Evolutionary conservation across 306 rosid species (phyloP), one percentile per base, ranked within the genome.

Genomic region (Trichosanthes cucumerina): DNA sequence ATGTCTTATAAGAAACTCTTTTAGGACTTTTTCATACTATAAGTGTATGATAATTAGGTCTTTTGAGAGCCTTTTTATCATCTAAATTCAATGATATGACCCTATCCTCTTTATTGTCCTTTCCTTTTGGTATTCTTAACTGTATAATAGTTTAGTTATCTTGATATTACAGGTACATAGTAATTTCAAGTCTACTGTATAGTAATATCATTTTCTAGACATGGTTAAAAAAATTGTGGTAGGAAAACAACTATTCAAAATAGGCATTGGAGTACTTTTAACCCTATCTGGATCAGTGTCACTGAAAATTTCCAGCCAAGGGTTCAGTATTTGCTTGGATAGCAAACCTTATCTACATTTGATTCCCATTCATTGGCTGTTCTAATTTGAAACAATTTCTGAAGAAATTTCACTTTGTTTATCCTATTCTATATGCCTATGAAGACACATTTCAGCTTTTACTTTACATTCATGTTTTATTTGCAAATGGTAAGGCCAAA

Each of bases 361-460:
- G 43, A 43, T 71, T 71, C 77, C 28, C 38, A 46, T 72, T 72
- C 43, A 72, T 72, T 72, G 77, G 77, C 59, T 46, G 76, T 71
- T 71, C 23, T 71, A 23, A 71, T 12, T 44, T 71, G 41, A 24
- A 44, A 14, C 39, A 21, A 69, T 39, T 23, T 43, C 11, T 1
- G 38, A 70, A 11, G 5, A 0, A 44, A 12, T 70, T 24, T 70
- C 56, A 66, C 73, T 19, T 66, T 66, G 43, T 36, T 36, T 46
- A 71, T 66, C 76, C 77, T 12, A 43, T 39, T 39, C 34, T 69
- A 2, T 69, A 2, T 68, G 49, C 33, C 33, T 39, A 70, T 21
- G 56, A 43, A 70, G 18, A 70, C 53, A 41, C 19, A 43, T 13
- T 44, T 44, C 76, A 21, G 76, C 76, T 43, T 28, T 28, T 28